Conservation (phyloP, 78 protist species). For the Cyanophora paradoxa region DNA sequence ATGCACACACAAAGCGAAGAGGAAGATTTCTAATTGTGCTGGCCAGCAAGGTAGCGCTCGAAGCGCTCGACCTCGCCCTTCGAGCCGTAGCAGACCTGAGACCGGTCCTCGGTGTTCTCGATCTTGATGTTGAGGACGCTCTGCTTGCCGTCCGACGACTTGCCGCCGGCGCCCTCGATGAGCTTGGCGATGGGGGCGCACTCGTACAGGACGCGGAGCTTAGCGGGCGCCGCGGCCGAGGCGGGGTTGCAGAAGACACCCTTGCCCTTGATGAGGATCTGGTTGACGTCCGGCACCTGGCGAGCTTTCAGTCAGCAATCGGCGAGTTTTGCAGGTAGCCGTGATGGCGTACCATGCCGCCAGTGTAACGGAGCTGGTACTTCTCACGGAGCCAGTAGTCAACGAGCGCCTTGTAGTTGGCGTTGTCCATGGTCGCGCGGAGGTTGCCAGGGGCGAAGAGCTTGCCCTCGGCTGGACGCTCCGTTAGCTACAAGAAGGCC, state of each 20-base stretch:
- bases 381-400: neutral
- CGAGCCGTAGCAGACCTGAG: constrained; percentile 1
- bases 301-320: neutral
- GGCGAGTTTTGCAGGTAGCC: neutral
- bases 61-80: no score
- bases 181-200: neutral
- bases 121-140: neutral
- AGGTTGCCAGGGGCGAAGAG: constrained; percentile 29
- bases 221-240: neutral
- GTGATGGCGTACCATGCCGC: constrained; percentile 17
- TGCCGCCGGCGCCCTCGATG: constrained; percentile 22
- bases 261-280: constrained; percentile 9
- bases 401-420: neutral
- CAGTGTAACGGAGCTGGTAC: constrained; percentile 27
- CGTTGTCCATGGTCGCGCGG: constrained; percentile 1
- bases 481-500: no score
- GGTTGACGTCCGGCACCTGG: constrained; percentile 9
- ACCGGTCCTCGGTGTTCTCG: neutral
- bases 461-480: neutral
- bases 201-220: neutral
- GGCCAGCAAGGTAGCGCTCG: no score
- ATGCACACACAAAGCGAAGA: no score
- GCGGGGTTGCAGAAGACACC: neutral
- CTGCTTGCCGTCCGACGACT: constrained; percentile 3
- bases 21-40: no score